Evolutionary conservation across 2,329 filamentous ascomycete species (phyloP).

Genomic region (Fusarium palustre): DNA sequence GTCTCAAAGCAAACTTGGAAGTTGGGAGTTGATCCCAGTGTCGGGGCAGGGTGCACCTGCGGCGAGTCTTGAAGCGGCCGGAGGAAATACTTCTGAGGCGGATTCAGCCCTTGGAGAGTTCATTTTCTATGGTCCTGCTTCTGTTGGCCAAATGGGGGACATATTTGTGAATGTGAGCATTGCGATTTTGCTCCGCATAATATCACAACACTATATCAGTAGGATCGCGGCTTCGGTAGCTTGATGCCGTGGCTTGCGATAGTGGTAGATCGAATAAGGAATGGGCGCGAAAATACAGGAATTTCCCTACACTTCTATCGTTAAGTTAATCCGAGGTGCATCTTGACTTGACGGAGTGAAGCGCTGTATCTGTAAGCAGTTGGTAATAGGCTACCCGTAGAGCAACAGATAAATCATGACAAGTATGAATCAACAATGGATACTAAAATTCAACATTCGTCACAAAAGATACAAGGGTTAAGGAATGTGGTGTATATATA

Average conservation of each 20-base stretch:
- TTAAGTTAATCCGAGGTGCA: too few relatives aligned
- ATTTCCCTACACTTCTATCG: too few relatives aligned
- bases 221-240: neutral
- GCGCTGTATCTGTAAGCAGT: neutral
- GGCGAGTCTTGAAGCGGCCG: neutral
- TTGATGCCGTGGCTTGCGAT: neutral
- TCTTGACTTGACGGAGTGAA: neutral
- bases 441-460: neutral
- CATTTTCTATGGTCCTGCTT: neutral
- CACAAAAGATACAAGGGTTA: neutral
- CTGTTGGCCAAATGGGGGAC: neutral
- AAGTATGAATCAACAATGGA: accelerated
- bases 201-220: slow-evolving; percentile 11
- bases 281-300: too few relatives aligned
- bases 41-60: neutral
- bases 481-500: neutral
- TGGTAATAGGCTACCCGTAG: accelerated
- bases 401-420: accelerated
- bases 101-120: neutral
- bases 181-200: slow-evolving; percentile 2
- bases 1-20: slow-evolving; percentile 1
- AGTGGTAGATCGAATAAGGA: too few relatives aligned
- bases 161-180: neutral
- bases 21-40: neutral
- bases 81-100: neutral